Percentiles rank a stretch among this genome's conserved stretches.
Conservation (phyloP, 2,329 filamentous ascomycete species). For the Colletotrichum caudatum region DNA sequence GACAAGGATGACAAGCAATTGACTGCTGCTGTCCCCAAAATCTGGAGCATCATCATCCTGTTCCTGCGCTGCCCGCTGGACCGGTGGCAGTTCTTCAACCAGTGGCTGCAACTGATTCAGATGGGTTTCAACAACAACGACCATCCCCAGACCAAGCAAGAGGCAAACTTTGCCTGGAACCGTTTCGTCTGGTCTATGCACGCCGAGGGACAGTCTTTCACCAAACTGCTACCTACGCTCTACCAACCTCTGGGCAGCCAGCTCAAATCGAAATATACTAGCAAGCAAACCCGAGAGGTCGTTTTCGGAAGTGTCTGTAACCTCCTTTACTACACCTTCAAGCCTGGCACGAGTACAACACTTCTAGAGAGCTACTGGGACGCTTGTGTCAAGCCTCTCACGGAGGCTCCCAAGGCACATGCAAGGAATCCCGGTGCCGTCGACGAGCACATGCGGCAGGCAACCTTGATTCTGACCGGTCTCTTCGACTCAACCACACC, state of each 20-base stretch:
- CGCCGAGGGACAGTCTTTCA: slow-evolving; percentile 69
- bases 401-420: slow-evolving; percentile 52
- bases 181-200: slow-evolving; percentile 82
- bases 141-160: slow-evolving; percentile 70
- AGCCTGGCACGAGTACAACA: slow-evolving; percentile 73
- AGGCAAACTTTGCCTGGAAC: slow-evolving; percentile 89
- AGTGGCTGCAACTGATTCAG: slow-evolving; percentile 84
- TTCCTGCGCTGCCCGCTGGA: slow-evolving; percentile 76
- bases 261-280: slow-evolving; percentile 72
- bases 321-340: slow-evolving; percentile 85
- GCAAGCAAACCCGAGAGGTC: slow-evolving; percentile 67
- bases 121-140: slow-evolving; percentile 87
- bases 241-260: slow-evolving; percentile 77
- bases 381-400: slow-evolving; percentile 72
- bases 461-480: slow-evolving; percentile 76
- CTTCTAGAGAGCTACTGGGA: slow-evolving; percentile 85
- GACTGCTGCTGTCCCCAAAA: slow-evolving; percentile 77
- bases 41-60: slow-evolving; percentile 87
- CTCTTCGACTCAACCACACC: slow-evolving; percentile 72
- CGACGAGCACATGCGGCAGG: slow-evolving; percentile 67
- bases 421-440: slow-evolving; percentile 53
- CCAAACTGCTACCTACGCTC: slow-evolving; percentile 66
- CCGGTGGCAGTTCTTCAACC: slow-evolving; percentile 79
- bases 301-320: slow-evolving; percentile 80
- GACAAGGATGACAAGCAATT: slow-evolving; percentile 67